Evolutionary conservation across 345 rosid genomes (phyloP).

Genomic region (Cardamine chenopodiifolia): DNA sequence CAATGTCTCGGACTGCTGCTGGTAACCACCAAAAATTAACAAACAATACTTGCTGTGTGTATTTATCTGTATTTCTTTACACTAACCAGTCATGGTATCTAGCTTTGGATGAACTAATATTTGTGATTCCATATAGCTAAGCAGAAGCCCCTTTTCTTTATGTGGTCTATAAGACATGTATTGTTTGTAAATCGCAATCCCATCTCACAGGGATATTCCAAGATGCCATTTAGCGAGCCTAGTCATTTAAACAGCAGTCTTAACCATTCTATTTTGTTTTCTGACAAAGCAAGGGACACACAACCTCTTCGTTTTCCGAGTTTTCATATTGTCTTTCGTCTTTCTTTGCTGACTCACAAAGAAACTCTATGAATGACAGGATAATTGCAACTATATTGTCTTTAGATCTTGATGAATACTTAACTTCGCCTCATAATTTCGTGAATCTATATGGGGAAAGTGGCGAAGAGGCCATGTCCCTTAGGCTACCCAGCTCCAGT

Average conservation of each 20-base stretch:
- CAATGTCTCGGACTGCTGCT: conserved; percentile 83
- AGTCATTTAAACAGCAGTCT: conserved; percentile 42
- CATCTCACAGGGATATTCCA: conserved; percentile 52
- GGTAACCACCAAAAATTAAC: conserved; percentile 87
- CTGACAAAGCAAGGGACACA: conserved; percentile 46
- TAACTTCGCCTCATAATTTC: conserved; percentile 71
- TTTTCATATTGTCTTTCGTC: too few species aligned
- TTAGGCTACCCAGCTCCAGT: conserved; percentile 52
- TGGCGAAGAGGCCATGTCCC: conserved; percentile 57
- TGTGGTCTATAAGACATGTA: conserved; percentile 24
- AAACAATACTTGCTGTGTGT: conserved; percentile 95
- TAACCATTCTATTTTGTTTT: conserved; percentile 43
- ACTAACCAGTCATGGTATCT: conserved; percentile 9
- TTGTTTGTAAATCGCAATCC: too few species aligned
- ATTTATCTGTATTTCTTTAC: conserved; percentile 43
- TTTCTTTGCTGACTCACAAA: conserved; percentile 14
- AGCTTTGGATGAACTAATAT: neutral
- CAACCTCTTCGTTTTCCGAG: too few species aligned
- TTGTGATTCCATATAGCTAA: conserved; percentile 12
- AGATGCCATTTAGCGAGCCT: conserved; percentile 45
- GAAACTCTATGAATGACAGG: conserved; percentile 50
- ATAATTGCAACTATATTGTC: conserved; percentile 77
- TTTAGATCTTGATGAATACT: conserved; percentile 73
- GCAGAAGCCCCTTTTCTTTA: neutral
- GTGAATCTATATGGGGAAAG: conserved; percentile 55